A percentile compares a stretch with the other conserved stretches of the same genome.
These are phyloP conservation scores for Xeromyces bisporus DNA, from an alignment of 495 filamentous ascomycete species.

Conservation along the genomic window DNA sequence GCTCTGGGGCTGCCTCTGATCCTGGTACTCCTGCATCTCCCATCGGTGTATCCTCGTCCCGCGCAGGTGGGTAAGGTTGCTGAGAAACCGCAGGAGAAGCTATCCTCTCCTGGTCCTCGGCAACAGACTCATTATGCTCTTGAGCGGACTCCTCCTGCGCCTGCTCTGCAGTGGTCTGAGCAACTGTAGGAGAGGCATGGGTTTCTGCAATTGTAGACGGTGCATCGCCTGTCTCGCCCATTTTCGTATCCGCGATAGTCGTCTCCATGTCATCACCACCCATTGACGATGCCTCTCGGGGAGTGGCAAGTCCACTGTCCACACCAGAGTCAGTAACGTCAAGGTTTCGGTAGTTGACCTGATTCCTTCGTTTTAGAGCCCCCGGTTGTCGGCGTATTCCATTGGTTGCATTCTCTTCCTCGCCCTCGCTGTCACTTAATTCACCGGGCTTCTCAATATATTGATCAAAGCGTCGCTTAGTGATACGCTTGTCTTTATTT, in stretches of 20 bases:
- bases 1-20: constrained; percentile 4
- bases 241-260: constrained; percentile 27
- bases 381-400: constrained; percentile 51
- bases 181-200: constrained; percentile 9
- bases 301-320: constrained; percentile 44
- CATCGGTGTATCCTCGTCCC: constrained; percentile 47
- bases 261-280: constrained; percentile 33
- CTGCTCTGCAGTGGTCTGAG: constrained; percentile 8
- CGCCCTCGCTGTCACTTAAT: constrained; percentile 72
- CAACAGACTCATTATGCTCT: constrained; percentile 22
- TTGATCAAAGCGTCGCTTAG: constrained; percentile 71
- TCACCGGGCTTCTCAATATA: constrained; percentile 57
- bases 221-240: constrained; percentile 33
- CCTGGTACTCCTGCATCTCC: constrained; percentile 34
- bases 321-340: constrained; percentile 47
- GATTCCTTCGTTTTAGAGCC: constrained; percentile 41
- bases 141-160: constrained; percentile 19
- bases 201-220: constrained; percentile 15
- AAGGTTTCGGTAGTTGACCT: constrained; percentile 53
- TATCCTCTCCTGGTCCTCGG: constrained; percentile 23
- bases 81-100: constrained; percentile 22
- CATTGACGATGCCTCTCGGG: constrained; percentile 30
- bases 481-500: constrained; percentile 69
- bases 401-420: constrained; percentile 59
- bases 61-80: constrained; percentile 30